Percentiles rank a stretch among this genome's conserved stretches.
phyloP scores from a whole-genome alignment of 768 basidiomycete genomes.

The Russula ochroleuca region DNA sequence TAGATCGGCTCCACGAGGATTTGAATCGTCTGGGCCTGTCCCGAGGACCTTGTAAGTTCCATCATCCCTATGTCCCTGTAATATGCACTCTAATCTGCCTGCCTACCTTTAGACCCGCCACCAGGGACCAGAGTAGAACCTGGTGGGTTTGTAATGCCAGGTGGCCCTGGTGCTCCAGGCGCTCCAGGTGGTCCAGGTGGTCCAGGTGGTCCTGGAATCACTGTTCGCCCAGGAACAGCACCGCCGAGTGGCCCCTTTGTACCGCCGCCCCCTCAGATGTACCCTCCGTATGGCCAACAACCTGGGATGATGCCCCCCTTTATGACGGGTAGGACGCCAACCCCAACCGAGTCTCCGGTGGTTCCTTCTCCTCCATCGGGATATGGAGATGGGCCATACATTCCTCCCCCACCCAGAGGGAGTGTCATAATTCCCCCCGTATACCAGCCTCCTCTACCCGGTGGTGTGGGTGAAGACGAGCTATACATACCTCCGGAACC shows the following conservation, averaged over 20 bases:
- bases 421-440: conserved; percentile 1
- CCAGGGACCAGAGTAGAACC: conserved; percentile 1
- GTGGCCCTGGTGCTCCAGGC: conserved; percentile 6
- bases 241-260: neutral
- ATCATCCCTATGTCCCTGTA: neutral
- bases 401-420: neutral
- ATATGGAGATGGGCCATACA: neutral
- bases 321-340: conserved; percentile 12
- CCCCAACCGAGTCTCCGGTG: conserved; percentile 14
- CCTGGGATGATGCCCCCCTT: neutral
- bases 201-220: neutral
- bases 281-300: neutral
- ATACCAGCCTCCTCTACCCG: conserved; percentile 21
- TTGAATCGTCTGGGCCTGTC: conserved; percentile 38
- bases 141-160: conserved; percentile 17
- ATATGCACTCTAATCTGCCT: neutral
- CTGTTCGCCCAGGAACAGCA: conserved; percentile 3
- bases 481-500: conserved; percentile 18
- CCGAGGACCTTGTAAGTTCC: conserved; percentile 17
- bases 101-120: conserved; percentile 2
- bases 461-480: neutral
- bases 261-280: conserved; percentile 4
- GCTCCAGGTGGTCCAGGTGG: neutral
- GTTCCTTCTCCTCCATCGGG: conserved; percentile 17
- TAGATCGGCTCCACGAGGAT: conserved; percentile 47